Conservation (phyloP, 2,329 filamentous ascomycete genomes). For the Aspergillus intermedius region DNA sequence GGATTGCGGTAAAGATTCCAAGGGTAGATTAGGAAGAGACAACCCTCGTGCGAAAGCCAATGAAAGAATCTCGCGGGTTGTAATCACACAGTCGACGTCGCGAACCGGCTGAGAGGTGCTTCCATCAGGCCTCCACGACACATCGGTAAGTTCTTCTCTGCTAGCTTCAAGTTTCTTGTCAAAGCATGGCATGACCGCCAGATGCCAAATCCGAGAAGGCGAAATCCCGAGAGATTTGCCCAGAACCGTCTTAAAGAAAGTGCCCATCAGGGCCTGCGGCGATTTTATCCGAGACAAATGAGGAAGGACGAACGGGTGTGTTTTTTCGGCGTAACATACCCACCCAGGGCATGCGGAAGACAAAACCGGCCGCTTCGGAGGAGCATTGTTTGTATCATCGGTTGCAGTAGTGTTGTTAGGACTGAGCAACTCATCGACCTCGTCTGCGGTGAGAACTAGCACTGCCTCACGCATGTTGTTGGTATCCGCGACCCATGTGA, state of each 20-base stretch:
- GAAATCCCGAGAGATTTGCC: slow-evolving; percentile 65
- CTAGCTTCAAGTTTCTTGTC: slow-evolving; percentile 98
- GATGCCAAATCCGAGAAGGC: slow-evolving; percentile 81
- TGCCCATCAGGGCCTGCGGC: slow-evolving; percentile 85
- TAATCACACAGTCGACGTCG: slow-evolving; percentile 97
- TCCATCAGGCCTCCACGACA: slow-evolving; percentile 54
- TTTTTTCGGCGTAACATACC: slow-evolving; percentile 99
- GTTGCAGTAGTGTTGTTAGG: slow-evolving; percentile 7
- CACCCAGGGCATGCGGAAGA: slow-evolving; percentile 92
- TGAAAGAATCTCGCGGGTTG: slow-evolving; percentile 87
- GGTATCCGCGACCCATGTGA: slow-evolving; percentile 86
- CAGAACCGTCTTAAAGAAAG: slow-evolving; percentile 78
- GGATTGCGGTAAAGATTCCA: slow-evolving; percentile 45
- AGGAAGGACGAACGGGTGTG: slow-evolving; percentile 84
- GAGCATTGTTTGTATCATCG: slow-evolving; percentile 12
- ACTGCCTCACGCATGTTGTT: slow-evolving; percentile 75
- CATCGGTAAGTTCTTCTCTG: slow-evolving; percentile 80
- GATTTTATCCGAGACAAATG: slow-evolving; percentile 90
- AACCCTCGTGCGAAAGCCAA: slow-evolving; percentile 74
- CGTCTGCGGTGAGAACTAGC: slow-evolving; percentile 71
- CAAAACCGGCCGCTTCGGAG: slow-evolving; percentile 47
- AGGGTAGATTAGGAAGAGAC: slow-evolving; percentile 66
- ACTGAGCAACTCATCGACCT: slow-evolving; percentile 49
- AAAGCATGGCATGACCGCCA: slow-evolving; percentile 97
- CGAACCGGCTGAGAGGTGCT: slow-evolving; percentile 49